Evolutionary conservation across 768 basidiomycete species (phyloP).

Genomic region (Dictyophora rubrovolvata): DNA sequence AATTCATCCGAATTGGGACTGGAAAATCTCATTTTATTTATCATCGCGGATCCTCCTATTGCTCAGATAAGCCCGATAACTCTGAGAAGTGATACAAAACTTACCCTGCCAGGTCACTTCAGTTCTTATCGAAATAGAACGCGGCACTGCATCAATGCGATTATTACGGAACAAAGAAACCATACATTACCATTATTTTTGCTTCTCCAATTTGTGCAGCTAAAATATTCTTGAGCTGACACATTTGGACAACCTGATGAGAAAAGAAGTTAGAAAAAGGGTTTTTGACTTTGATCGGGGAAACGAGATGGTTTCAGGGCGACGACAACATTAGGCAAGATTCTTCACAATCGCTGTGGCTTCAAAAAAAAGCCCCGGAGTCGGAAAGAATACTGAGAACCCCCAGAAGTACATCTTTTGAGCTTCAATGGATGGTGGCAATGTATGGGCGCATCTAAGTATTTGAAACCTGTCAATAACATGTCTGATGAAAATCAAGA

Average conservation of each 20-base stretch:
- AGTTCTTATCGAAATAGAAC: background rate
- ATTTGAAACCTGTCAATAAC: background rate
- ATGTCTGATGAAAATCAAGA: background rate
- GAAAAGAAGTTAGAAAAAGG: background rate
- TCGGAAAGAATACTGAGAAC: background rate
- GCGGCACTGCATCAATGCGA: background rate
- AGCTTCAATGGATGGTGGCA: background rate
- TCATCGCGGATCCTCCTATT: background rate
- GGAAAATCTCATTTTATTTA: background rate
- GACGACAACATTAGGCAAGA: background rate
- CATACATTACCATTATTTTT: background rate
- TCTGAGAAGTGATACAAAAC: background rate
- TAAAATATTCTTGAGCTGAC: background rate
- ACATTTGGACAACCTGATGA: background rate
- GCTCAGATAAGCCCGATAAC: background rate
- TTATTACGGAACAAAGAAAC: background rate
- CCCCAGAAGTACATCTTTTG: background rate
- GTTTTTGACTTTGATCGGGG: background rate
- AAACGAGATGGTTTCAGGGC: background rate
- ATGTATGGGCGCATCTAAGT: background rate
- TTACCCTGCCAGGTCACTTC: background rate
- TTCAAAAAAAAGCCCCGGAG: background rate
- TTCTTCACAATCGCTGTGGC: background rate
- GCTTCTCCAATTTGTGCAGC: background rate
- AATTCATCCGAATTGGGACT: no score